Evolutionary conservation across 495 filamentous ascomycete species (phyloP).

Genomic region (Lasiosphaeria miniovina): DNA sequence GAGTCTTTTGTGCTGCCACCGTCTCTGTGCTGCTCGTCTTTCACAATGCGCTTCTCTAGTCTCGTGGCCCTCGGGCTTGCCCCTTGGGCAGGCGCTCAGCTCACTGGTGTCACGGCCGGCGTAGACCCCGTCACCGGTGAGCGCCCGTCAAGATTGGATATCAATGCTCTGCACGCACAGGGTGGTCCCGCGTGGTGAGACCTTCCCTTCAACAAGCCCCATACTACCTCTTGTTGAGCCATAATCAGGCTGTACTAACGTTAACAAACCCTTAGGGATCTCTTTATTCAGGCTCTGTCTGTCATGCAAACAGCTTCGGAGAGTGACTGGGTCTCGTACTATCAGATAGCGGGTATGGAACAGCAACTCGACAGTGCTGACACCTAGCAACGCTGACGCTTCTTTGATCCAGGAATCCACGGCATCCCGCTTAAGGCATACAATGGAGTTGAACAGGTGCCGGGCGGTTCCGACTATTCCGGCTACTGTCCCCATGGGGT

Average conservation of each 20-base stretch:
- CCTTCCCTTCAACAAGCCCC: background rate
- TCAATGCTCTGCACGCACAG: constrained; percentile 24
- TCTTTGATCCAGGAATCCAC: constrained; percentile 32
- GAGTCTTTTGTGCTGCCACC: background rate
- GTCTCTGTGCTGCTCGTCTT: background rate
- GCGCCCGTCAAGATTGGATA: constrained; percentile 26
- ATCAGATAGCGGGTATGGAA: constrained; percentile 40
- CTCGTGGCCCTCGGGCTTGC: background rate
- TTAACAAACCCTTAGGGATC: constrained; percentile 22
- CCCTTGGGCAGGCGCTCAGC: constrained; percentile 1
- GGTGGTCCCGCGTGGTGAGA: constrained; percentile 15
- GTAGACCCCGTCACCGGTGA: constrained; percentile 27
- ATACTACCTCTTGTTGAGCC: background rate
- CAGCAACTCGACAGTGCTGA: background rate
- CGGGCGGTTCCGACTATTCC: constrained; percentile 17
- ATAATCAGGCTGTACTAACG: background rate
- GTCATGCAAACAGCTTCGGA: constrained; percentile 32
- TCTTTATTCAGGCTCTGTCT: constrained; percentile 39
- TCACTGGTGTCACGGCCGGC: constrained; percentile 31
- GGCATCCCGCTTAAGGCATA: constrained; percentile 43
- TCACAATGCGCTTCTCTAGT: background rate
- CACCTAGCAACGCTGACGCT: background rate
- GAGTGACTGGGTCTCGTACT: constrained; percentile 39
- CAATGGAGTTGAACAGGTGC: constrained; percentile 34
- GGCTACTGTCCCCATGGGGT: constrained; percentile 45